phyloP scores from a whole-genome alignment of 805 yeast species.

The Saccharomyces eubayanus region DNA sequence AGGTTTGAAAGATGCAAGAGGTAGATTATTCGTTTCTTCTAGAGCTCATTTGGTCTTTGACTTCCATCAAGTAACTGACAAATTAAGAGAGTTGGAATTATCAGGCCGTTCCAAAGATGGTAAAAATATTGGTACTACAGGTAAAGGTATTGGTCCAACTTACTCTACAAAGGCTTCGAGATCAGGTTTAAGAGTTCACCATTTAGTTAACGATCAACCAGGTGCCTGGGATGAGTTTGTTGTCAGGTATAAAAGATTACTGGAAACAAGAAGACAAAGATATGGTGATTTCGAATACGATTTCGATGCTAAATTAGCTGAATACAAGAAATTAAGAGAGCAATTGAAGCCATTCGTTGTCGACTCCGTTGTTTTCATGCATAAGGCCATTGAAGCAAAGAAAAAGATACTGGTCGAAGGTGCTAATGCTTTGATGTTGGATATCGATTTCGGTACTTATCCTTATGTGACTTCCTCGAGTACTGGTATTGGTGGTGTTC shows the following conservation, averaged over 20 bases:
- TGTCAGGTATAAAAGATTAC: slow-evolving; percentile 62
- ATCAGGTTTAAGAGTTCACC: slow-evolving; percentile 95
- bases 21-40: slow-evolving; percentile 77
- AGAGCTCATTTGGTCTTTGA: slow-evolving; percentile 96
- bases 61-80: slow-evolving; percentile 96
- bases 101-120: slow-evolving; percentile 41
- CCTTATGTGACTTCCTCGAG: slow-evolving; percentile 94
- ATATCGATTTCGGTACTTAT: slow-evolving; percentile 94
- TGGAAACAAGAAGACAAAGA: slow-evolving; percentile 75
- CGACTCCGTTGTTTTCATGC: slow-evolving; percentile 81
- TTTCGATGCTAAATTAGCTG: slow-evolving; percentile 66
- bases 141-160: slow-evolving; percentile 98
- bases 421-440: slow-evolving; percentile 96
- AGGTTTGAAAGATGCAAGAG: slow-evolving; percentile 53
- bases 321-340: slow-evolving; percentile 68
- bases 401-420: slow-evolving; percentile 93
- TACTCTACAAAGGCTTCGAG: slow-evolving; percentile 95
- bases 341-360: slow-evolving; percentile 82
- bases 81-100: slow-evolving; percentile 87
- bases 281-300: slow-evolving; percentile 92
- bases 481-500: slow-evolving; percentile 96
- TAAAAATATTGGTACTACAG: slow-evolving; percentile 95
- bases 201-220: slow-evolving; percentile 80
- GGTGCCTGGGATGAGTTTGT: slow-evolving; percentile 92
- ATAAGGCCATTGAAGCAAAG: slow-evolving; percentile 61